These are phyloP conservation scores for Russula griseocarnosa DNA, from an alignment of 768 basidiomycete species.

Conservation along the genomic window DNA sequence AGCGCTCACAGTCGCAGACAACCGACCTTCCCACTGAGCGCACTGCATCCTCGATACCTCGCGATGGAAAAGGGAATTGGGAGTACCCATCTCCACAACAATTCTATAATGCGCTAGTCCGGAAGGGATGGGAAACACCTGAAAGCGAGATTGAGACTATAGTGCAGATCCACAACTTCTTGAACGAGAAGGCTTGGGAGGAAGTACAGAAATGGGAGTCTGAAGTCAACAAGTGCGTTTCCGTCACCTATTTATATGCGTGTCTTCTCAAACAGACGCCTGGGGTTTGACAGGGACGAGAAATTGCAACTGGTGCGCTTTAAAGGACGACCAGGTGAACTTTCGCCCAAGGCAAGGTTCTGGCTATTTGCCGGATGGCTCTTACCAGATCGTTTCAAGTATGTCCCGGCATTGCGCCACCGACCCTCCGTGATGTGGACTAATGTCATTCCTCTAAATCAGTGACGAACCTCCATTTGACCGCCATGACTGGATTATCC, in stretches of 20 bases:
- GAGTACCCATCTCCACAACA: constrained; percentile 98
- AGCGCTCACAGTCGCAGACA: constrained; percentile 54
- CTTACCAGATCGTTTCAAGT: constrained; percentile 79
- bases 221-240: constrained; percentile 54
- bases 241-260: not conserved
- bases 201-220: constrained; percentile 94
- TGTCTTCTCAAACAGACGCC: not conserved
- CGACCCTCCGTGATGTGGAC: constrained; percentile 3
- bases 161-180: constrained; percentile 97
- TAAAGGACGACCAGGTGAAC: too few relatives aligned
- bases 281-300: constrained; percentile 46
- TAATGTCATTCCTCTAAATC: too few relatives aligned
- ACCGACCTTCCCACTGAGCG: constrained; percentile 67
- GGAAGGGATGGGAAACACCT: constrained; percentile 97
- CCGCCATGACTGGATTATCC: too few relatives aligned
- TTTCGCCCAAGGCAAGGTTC: constrained; percentile 91
- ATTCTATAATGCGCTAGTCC: constrained; percentile 93
- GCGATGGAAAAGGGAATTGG: constrained; percentile 60
- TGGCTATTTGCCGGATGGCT: constrained; percentile 85
- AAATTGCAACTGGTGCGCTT: constrained; percentile 77
- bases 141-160: constrained; percentile 95
- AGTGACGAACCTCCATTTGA: too few relatives aligned
- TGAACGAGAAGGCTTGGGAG: constrained; percentile 95
- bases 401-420: too few relatives aligned
- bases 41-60: constrained; percentile 81